A percentile compares a stretch with the other conserved stretches of the same genome.
phyloP scores from a whole-genome alignment of 805 yeast genomes.

The Maudiozyma turicensis region DNA sequence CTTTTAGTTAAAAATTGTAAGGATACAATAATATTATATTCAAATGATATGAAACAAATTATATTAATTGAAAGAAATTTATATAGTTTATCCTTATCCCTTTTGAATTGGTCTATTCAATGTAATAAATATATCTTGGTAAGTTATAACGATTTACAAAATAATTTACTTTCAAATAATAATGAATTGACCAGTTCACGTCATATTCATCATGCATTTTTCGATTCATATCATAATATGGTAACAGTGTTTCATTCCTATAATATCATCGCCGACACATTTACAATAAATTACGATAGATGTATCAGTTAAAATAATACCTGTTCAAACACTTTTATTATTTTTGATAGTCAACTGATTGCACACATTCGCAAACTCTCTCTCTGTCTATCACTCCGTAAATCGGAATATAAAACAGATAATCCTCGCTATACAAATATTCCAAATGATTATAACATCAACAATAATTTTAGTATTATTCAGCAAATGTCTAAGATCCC shows the following conservation, averaged over 20 bases:
- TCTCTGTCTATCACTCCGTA: too few species aligned
- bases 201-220: background rate
- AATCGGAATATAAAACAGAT: too few species aligned
- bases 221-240: background rate
- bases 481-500: background rate
- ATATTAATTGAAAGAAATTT: slow-evolving; percentile 3
- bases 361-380: too few species aligned
- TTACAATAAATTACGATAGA: background rate
- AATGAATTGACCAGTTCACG: background rate
- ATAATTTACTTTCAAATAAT: background rate
- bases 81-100: slow-evolving; percentile 2
- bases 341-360: background rate
- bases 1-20: slow-evolving; percentile 1
- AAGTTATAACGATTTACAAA: background rate
- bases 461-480: background rate
- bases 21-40: background rate
- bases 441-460: too few species aligned
- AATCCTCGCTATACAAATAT: too few species aligned
- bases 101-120: background rate
- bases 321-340: background rate
- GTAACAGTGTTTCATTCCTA: background rate
- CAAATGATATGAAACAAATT: background rate
- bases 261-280: background rate
- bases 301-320: background rate
- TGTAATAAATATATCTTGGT: background rate